Evolutionary conservation across 2,329 filamentous ascomycete species (phyloP).

Genomic region (Plenodomus biglobosus): DNA sequence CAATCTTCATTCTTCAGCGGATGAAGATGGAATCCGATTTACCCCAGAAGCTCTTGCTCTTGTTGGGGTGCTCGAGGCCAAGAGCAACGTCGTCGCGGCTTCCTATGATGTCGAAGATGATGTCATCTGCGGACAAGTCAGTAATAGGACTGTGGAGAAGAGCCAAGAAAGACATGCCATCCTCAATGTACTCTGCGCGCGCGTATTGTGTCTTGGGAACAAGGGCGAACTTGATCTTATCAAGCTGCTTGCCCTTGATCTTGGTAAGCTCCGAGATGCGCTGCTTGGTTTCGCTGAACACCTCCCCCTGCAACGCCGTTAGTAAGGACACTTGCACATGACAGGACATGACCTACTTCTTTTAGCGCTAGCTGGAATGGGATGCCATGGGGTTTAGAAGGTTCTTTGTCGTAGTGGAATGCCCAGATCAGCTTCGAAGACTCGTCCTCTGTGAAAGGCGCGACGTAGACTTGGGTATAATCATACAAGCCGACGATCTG

Average conservation of each 20-base stretch:
- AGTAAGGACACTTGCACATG: slow-evolving; percentile 14
- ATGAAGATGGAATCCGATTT: slow-evolving; percentile 67
- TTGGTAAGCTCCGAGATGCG: slow-evolving; percentile 90
- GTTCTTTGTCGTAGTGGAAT: slow-evolving; percentile 92
- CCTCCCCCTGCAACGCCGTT: slow-evolving; percentile 65
- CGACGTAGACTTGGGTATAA: slow-evolving; percentile 78
- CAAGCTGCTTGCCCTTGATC: slow-evolving; percentile 96
- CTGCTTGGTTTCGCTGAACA: slow-evolving; percentile 89
- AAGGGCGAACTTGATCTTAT: slow-evolving; percentile 96
- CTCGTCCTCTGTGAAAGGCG: slow-evolving; percentile 74
- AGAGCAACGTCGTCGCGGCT: slow-evolving; percentile 46
- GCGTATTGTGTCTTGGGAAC: slow-evolving; percentile 66
- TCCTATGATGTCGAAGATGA: slow-evolving; percentile 48
- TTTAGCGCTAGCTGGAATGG: slow-evolving; percentile 89
- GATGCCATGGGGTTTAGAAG: slow-evolving; percentile 78
- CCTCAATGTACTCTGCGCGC: slow-evolving; percentile 78
- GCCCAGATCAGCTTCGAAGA: slow-evolving; percentile 69
- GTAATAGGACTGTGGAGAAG: not conserved
- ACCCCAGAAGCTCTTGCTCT: slow-evolving; percentile 60
- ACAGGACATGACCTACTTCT: slow-evolving; percentile 56
- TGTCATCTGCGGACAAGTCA: slow-evolving; percentile 44
- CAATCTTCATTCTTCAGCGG: slow-evolving; percentile 37
- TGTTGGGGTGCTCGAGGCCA: slow-evolving; percentile 64
- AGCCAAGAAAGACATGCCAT: slow-evolving; percentile 65
- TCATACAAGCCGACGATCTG: slow-evolving; percentile 83